Evolutionary conservation across 2,329 filamentous ascomycete genomes (phyloP).

Genomic region (Tolypocladium nubicola): DNA sequence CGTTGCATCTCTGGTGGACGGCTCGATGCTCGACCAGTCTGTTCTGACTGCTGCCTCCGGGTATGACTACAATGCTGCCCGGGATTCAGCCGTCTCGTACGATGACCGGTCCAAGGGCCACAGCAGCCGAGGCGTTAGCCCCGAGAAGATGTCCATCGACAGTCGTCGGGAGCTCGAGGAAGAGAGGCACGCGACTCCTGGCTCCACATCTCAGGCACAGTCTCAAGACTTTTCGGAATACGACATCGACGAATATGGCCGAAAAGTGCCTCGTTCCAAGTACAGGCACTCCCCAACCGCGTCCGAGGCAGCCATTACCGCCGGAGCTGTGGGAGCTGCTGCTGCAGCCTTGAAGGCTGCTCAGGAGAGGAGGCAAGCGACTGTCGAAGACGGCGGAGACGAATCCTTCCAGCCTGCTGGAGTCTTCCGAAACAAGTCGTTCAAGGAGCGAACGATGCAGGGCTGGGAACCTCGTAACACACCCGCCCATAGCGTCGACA

Average conservation of each 20-base stretch:
- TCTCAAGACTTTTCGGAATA: constrained; percentile 43
- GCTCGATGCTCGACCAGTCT: constrained; percentile 59
- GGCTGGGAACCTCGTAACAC: constrained; percentile 44
- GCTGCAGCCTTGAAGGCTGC: constrained; percentile 40
- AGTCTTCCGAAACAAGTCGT: constrained; percentile 50
- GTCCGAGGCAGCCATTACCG: constrained; percentile 47
- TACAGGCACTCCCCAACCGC: constrained; percentile 42
- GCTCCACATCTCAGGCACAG: constrained; percentile 22
- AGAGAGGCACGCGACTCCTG: constrained; percentile 29
- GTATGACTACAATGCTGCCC: constrained; percentile 30
- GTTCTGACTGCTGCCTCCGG: constrained; percentile 53
- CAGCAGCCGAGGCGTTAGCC: constrained; percentile 25
- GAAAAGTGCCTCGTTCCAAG: constrained; percentile 36
- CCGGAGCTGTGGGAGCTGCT: constrained; percentile 42
- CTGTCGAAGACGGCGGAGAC: constrained; percentile 20
- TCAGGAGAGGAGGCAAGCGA: constrained; percentile 32
- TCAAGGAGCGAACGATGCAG: constrained; percentile 51
- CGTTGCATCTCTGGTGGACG: constrained; percentile 76
- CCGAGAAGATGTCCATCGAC: constrained; percentile 30
- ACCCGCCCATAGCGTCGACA: constrained; percentile 48
- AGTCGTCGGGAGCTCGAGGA: constrained; percentile 26
- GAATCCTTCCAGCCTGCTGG: constrained; percentile 36
- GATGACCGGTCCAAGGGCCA: constrained; percentile 19
- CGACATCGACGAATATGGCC: constrained; percentile 47
- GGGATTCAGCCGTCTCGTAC: constrained; percentile 27